Evolutionary conservation across 345 rosid genomes (phyloP).

Genomic region (Rhodamnia argentea): DNA sequence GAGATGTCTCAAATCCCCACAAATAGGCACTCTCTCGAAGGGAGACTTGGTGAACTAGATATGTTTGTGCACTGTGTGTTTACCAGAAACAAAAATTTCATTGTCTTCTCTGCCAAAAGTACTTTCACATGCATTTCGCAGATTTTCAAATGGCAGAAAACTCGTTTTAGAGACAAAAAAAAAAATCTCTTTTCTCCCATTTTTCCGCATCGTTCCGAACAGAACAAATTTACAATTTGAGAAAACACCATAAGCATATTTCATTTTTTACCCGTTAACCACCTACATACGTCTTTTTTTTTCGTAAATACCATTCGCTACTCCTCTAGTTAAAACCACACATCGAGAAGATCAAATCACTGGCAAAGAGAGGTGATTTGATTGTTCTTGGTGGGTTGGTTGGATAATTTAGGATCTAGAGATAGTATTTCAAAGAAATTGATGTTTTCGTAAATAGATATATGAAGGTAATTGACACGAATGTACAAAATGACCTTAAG

Average conservation of each 20-base stretch:
- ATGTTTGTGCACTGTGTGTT: not conserved
- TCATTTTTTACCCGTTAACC: not conserved
- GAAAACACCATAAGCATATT: not conserved
- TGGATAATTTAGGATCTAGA: not conserved
- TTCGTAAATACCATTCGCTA: not conserved
- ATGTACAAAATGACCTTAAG: not conserved
- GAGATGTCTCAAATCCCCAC: not conserved
- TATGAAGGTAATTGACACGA: not conserved
- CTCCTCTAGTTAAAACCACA: not conserved
- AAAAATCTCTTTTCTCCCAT: no score
- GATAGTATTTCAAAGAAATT: not conserved
- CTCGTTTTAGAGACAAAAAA: not conserved
- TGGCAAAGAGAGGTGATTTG: no score
- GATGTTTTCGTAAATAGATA: not conserved
- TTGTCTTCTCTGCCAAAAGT: not conserved
- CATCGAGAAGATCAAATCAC: not conserved
- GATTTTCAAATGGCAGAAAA: not conserved
- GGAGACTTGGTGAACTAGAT: not conserved
- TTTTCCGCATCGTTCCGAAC: no score
- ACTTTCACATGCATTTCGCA: not conserved
- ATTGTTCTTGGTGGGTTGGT: not conserved
- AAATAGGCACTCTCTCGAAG: not conserved
- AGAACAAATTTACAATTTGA: not conserved
- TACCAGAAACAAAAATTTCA: not conserved
- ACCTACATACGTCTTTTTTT: not conserved